These are phyloP conservation scores for Trypanosoma brucei DNA, from an alignment of 208 protist genomes.

Conservation along the genomic window DNA sequence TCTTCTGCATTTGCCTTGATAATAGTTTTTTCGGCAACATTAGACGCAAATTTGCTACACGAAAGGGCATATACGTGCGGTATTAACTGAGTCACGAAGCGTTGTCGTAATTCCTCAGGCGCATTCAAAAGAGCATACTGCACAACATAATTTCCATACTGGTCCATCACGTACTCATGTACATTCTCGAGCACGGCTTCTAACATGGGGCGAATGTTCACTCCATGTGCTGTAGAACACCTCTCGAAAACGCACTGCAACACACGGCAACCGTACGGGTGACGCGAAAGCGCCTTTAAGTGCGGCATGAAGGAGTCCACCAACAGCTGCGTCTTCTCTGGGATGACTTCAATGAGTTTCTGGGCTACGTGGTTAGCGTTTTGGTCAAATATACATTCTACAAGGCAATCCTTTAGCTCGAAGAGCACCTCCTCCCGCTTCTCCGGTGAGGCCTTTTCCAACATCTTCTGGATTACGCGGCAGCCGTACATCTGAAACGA, in stretches of 20 bases:
- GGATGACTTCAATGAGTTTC: slow-evolving; percentile 96
- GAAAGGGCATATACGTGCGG: slow-evolving; percentile 79
- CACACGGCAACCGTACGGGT: slow-evolving; percentile 98
- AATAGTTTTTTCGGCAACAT: slow-evolving; percentile 97
- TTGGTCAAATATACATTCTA: slow-evolving; percentile 95
- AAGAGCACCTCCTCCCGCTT: slow-evolving; percentile 43
- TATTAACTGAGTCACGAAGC: slow-evolving; percentile 65
- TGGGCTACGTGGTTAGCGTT: slow-evolving; percentile 99
- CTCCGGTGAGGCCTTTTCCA: slow-evolving; percentile 61
- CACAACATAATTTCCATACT: slow-evolving; percentile 99
- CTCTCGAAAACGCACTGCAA: slow-evolving; percentile 95
- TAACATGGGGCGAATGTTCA: slow-evolving; percentile 76
- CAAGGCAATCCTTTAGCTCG: slow-evolving; percentile 89
- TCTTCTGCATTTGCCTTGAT: slow-evolving; percentile 67
- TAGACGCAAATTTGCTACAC: slow-evolving; percentile 97
- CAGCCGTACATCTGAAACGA: slow-evolving; percentile 95
- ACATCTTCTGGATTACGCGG: slow-evolving; percentile 96
- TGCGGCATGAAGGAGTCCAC: slow-evolving; percentile 90
- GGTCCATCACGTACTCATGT: slow-evolving; percentile 88
- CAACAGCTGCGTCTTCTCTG: slow-evolving; percentile 86
- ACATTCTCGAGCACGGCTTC: slow-evolving; percentile 84
- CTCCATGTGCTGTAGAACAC: slow-evolving; percentile 31
- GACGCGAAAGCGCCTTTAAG: slow-evolving; percentile 85
- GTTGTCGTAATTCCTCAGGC: slow-evolving; percentile 59
- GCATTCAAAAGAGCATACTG: slow-evolving; percentile 96